Evolutionary conservation across 768 basidiomycete species (phyloP), one percentile per base, ranked within the genome.

Genomic region (Mycena vitilis): DNA sequence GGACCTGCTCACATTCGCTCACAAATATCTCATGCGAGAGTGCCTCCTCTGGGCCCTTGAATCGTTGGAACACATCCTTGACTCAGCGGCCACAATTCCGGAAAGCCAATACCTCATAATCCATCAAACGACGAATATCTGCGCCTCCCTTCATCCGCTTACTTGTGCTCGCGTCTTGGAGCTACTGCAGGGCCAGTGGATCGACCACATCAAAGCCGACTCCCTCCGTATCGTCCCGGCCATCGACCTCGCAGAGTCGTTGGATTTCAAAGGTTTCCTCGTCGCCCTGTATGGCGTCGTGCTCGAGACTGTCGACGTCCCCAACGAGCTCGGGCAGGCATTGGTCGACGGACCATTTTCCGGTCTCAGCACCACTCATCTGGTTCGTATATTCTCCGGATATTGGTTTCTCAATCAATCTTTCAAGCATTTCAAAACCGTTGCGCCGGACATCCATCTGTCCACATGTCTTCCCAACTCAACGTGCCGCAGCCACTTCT

Each of bases 21-120:
- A 67, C 60, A 67, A 67, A 30, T 67, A 67, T 23, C 48, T 67
- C 4, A 22, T 67, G 16, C 60, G 62, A 20, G 7, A 67, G 23
- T 61, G 60, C 48, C 60, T 67, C 1, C 44, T 30, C 9, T 67
- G 66, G 66, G 66, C 66, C 0, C 44, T 67, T 20, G 60, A 67
- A 22, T 61, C 66, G 40, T n/a, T 67, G 36, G 60, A 67, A 20
- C 66, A 57, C 16, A 37, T 67, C 20, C 55, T 67, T 8, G 23
- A 42, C 3, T 61, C 53, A 4, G 65, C 45, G 5, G 51, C 58
- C 6, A 22, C 45, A 11, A 16, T 66, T 10, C 53, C 59, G n/a
- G 58, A 34, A 7, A 22, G 15, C n/a, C 49, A 60, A 38, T 67
- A 56, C 48, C 37, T 58, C 6, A 23, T n/a, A 1, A 53, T 67